Conservation (phyloP, 768 basidiomycete species). For the Podaxis rugospora region DNA sequence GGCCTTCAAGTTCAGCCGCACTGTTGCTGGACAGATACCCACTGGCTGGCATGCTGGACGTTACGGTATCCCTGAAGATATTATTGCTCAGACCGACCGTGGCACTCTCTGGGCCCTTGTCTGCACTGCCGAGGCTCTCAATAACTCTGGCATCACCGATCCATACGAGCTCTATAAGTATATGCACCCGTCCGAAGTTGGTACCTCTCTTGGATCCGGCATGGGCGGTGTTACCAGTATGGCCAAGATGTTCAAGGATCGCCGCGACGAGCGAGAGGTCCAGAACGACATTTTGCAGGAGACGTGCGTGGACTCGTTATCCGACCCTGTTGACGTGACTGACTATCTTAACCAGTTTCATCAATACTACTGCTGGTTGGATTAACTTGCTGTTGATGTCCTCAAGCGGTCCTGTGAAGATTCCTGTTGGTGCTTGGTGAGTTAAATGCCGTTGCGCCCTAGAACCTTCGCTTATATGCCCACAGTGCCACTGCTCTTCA, state of each 20-base stretch:
- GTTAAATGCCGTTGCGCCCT: slow-evolving; percentile 20
- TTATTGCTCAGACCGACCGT: slow-evolving; percentile 91
- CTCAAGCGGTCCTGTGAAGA: slow-evolving; percentile 97
- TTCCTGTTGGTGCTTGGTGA: slow-evolving; percentile 97
- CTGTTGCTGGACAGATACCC: slow-evolving; percentile 94
- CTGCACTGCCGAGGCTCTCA: slow-evolving; percentile 91
- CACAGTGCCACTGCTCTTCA: slow-evolving; percentile 91
- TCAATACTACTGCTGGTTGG: slow-evolving; percentile 99
- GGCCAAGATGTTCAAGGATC: slow-evolving; percentile 98
- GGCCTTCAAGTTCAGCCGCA: slow-evolving; percentile 89
- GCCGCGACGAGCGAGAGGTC: slow-evolving; percentile 95
- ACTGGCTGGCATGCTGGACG: slow-evolving; percentile 97
- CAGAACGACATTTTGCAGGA: slow-evolving; percentile 99
- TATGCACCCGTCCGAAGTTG: slow-evolving; percentile 95
- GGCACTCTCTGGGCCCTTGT: slow-evolving; percentile 93
- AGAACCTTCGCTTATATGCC: neutral
- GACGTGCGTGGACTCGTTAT: slow-evolving; percentile 57
- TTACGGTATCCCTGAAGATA: slow-evolving; percentile 96
- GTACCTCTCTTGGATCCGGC: slow-evolving; percentile 90
- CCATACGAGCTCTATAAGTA: slow-evolving; percentile 97
- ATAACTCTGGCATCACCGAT: slow-evolving; percentile 95
- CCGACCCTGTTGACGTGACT: neutral
- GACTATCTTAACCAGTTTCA: slow-evolving; percentile 59
- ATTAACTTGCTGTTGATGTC: slow-evolving; percentile 92
- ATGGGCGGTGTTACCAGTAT: slow-evolving; percentile 95